Conservation (phyloP, 192 early-diverging fungal genomes). For the Coemansia aciculifera region DNA sequence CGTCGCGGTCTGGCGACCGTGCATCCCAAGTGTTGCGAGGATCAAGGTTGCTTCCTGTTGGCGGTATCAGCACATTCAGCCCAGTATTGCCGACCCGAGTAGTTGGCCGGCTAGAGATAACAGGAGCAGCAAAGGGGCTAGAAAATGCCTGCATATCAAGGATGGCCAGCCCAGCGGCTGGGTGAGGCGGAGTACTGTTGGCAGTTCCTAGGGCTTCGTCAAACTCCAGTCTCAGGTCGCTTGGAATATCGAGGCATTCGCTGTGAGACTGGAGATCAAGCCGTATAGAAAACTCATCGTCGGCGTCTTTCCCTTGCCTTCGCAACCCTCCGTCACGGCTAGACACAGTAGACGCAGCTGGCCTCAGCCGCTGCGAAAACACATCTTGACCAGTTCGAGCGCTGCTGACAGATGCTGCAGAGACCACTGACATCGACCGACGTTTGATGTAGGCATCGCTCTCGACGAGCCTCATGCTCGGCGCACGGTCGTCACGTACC, state of each 20-base stretch:
- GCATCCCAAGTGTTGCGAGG: conserved; percentile 36
- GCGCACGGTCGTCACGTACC: neutral
- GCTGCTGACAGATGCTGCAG: conserved; percentile 15
- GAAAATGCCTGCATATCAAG: conserved; percentile 16
- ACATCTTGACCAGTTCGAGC: conserved; percentile 4
- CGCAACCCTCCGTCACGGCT: neutral
- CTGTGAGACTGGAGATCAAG: conserved; percentile 34
- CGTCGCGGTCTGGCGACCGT: conserved; percentile 32
- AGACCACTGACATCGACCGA: conserved; percentile 49
- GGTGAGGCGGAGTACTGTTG: conserved; percentile 30
- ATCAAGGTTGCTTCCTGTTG: neutral
- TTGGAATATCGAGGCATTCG: conserved; percentile 22
- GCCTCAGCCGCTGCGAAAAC: conserved; percentile 1
- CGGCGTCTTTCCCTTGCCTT: conserved; percentile 15
- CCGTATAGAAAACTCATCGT: conserved; percentile 39
- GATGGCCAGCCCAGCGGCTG: conserved; percentile 16
- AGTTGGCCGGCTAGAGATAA: conserved; percentile 9
- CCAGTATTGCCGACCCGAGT: neutral
- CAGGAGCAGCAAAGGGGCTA: conserved; percentile 5
- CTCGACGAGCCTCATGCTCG: neutral
- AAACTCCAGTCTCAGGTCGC: conserved; percentile 52
- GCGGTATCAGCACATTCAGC: conserved; percentile 41
- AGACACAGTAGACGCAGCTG: conserved; percentile 8
- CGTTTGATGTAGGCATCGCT: conserved; percentile 32
- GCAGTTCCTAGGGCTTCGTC: conserved; percentile 40